Conservation (phyloP, 495 filamentous ascomycete species). For the Talaromyces proteolyticus region DNA sequence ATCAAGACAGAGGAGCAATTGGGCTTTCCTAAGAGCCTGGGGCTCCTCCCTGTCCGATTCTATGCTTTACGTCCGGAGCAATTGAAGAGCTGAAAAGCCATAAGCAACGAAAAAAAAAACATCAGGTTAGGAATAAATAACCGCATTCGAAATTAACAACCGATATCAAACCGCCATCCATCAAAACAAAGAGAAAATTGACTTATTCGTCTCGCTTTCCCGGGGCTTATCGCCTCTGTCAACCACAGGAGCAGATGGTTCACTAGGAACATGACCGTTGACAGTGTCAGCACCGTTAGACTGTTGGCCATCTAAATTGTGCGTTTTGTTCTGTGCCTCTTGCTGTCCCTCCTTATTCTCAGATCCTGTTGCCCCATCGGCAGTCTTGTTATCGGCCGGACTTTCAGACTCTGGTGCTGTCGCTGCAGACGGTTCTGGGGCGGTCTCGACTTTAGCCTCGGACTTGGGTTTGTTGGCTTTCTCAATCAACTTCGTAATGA, state of each 20-base stretch:
- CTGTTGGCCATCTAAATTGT: neutral
- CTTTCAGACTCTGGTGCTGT: conserved; percentile 1
- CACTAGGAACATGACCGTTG: neutral
- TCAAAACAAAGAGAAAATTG: neutral
- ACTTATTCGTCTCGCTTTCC: neutral
- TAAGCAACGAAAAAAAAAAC: neutral
- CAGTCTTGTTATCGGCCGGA: neutral
- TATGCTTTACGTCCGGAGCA: conserved; percentile 52
- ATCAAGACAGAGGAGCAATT: conserved; percentile 70
- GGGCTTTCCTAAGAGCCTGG: conserved; percentile 59
- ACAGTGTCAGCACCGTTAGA: neutral
- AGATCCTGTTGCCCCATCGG: neutral
- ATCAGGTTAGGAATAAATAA: neutral
- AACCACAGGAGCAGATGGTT: neutral
- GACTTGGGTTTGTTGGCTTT: conserved; percentile 30
- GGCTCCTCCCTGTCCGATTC: conserved; percentile 62
- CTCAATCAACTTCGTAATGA: conserved; percentile 56
- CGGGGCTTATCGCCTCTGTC: neutral
- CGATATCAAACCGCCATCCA: neutral
- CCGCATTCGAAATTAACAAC: neutral
- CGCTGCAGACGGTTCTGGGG: too few species aligned
- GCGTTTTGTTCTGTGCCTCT: neutral
- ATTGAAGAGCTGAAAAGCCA: neutral
- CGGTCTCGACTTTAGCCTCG: neutral
- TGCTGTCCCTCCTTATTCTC: neutral